Base-by-base conservation (phyloP, 1,284 basidiomycete species). In the Phylloboletellus chloephorus region DNA sequence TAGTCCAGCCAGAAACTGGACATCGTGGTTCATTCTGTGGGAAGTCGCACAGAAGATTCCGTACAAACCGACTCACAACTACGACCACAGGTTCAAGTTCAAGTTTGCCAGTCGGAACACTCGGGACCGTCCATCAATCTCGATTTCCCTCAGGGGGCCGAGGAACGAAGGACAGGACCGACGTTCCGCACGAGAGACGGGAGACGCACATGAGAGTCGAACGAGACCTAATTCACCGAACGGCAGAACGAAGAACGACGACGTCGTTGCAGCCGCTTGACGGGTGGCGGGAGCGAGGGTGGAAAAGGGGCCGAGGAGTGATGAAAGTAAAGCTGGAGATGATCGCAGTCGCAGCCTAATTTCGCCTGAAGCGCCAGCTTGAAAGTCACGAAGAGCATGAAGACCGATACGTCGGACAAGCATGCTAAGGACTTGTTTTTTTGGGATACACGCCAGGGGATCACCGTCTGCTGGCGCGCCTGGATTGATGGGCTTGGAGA, bases 11-110 rank as follows among this genome's bases (percentile, higher is more conserved):
- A 86, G 58, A 48, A 86, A 73, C 26, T 82, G 73, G 54, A 86
- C 84, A 60, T 47, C 85, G 73, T 0, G 58, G 61, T 39, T 68
- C 67, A 38, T 67, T 82, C 37, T 73, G 71, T 0, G 82, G 76
- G 44, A 83, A 84, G 0, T 79, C 77, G 49, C 82, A 85, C 2
- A 58, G 78, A 2, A 79, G 47, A 53, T 83, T 86, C 78, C 79
- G 84, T 3, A 64, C 79, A 4, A 20, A 11, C 56, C 48, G 66
- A 32, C 11, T 19, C 22, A 22, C 3, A 10, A 17, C 0, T 8
- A 73, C 60, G 22, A 67, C 68, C 80, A 76, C 0, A 67, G 63
- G 45, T 74, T 84, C 63, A 76, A 79, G n/a, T n/a, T n/a, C 9
- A 83, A 30, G 51, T 82, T 82, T 1, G 80, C 60, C 0, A 61